Conservation (phyloP, 2,329 filamentous ascomycete species). For the Phialocephala sp. region DNA sequence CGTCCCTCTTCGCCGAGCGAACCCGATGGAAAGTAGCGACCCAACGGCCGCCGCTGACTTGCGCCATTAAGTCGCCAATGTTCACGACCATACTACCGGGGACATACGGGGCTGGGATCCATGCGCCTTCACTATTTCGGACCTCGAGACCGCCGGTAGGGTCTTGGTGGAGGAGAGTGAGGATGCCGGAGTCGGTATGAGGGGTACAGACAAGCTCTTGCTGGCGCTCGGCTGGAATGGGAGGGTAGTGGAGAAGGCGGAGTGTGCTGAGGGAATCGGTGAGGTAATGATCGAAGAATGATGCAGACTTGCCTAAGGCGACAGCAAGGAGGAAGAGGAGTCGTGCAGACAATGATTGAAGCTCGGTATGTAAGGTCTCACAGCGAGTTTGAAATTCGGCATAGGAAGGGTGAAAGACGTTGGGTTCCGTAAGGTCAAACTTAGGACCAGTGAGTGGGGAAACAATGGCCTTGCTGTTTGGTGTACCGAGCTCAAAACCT, state of each 20-base stretch:
- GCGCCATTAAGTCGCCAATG: constrained; percentile 49
- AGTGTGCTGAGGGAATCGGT: constrained; percentile 50
- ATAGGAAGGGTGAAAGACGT: constrained; percentile 46
- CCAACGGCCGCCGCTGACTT: constrained; percentile 46
- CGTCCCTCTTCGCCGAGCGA: constrained; percentile 38
- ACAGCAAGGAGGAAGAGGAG: constrained; percentile 49
- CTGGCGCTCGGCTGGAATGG: constrained; percentile 31
- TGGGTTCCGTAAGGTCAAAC: constrained; percentile 49
- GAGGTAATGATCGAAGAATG: constrained; percentile 50
- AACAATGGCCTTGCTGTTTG: constrained; percentile 22
- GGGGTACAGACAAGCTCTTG: constrained; percentile 45
- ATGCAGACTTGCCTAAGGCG: constrained; percentile 46
- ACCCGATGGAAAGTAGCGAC: constrained; percentile 54
- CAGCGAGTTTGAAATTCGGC: constrained; percentile 38
- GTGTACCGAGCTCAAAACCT: constrained; percentile 52
- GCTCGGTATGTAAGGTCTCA: constrained; percentile 47
- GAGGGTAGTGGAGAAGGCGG: constrained; percentile 52
- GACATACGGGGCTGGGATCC: constrained; percentile 53
- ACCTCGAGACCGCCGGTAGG: constrained; percentile 54
- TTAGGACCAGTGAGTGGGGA: constrained; percentile 31
- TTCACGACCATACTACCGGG: constrained; percentile 56
- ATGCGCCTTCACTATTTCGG: constrained; percentile 51
- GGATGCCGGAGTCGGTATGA: constrained; percentile 52
- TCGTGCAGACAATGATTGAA: constrained; percentile 47
- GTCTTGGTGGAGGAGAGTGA: constrained; percentile 55